Base-by-base conservation (phyloP, 768 basidiomycete genomes). In the Chalciporus piperatus region DNA sequence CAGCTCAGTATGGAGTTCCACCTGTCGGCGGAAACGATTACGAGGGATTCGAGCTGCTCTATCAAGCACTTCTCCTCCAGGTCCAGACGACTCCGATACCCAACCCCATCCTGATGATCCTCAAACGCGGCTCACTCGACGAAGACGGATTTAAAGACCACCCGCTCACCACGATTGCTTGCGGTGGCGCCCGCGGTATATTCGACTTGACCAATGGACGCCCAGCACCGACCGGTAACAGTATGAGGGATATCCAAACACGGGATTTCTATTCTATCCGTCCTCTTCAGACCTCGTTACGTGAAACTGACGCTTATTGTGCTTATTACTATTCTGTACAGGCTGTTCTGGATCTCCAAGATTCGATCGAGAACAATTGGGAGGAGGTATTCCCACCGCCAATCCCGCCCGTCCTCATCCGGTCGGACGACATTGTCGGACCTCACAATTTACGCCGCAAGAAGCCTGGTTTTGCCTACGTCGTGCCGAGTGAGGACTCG, bases 371-470 rank as follows among this genome's bases (percentile, higher is more conserved):
- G n/a, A 10, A 1, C 2, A 19, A 47, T 16, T 62, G 55, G 55
- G 22, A 3, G 17, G 30, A 12, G 3, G 62, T 58, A 0, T 52
- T 28, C 45, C 67, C 62, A 6, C 0, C 32, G 1, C 67, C 65
- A 3, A 57, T 67, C 5, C 67, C 62, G 0, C 47, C 52, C 6
- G 42, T 67, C 22, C 50, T 69, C 6, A 22, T 67, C 37, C 57
- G 56, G 8, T 9, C 17, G 3, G 12, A 11, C 13, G 67, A 67
- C 32, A 12, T 63, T 41, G 1, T 65, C 3, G 55, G 45, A n/a
- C 44, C 45, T 1, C 19, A n/a, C 16, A 0, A 11, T 14, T 30
- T 66, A 38, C 46, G 54, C 20, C 3, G 6, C 23, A 17, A n/a
- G 5, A 37, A 16, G n/a, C 16, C 56, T 39, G 55, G 57, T 10